Evolutionary conservation across 441 rosid species (phyloP).

Genomic region (Iberis amara): DNA sequence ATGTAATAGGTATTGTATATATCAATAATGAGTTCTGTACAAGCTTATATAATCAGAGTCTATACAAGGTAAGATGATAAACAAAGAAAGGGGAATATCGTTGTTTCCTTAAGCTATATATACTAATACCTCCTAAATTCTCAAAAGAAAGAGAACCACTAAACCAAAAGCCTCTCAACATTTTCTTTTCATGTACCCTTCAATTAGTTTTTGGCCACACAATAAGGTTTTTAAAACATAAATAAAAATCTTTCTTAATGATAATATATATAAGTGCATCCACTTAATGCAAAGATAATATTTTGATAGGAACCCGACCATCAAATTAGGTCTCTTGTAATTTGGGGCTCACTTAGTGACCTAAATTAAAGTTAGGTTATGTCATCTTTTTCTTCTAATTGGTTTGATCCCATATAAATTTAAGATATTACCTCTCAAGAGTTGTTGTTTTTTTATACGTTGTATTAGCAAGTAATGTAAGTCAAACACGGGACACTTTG

Average conservation of each 20-base stretch:
- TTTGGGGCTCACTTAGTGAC: conserved; percentile 26
- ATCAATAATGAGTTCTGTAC: too few species aligned
- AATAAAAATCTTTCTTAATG: conserved; percentile 15
- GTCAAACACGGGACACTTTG: conserved; percentile 24
- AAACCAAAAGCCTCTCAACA: conserved; percentile 4
- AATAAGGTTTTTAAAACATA: not conserved
- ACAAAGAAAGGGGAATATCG: too few species aligned
- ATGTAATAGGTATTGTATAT: too few species aligned
- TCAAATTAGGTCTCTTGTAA: conserved; percentile 29
- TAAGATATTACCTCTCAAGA: conserved; percentile 3
- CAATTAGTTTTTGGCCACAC: conserved; percentile 18
- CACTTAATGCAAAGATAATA: conserved; percentile 28
- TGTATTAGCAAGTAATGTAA: not conserved
- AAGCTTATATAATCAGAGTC: too few species aligned
- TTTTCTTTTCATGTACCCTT: conserved; percentile 13
- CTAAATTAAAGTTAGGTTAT: conserved; percentile 35
- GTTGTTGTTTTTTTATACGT: conserved; percentile 9
- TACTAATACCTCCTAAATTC: too few species aligned
- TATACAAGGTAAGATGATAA: too few species aligned
- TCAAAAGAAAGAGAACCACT: too few species aligned
- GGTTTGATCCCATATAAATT: not conserved
- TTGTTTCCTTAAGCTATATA: too few species aligned
- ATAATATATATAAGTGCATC: conserved; percentile 27
- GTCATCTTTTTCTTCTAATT: conserved; percentile 23
- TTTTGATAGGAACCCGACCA: conserved; percentile 25